A percentile compares a stretch with the other conserved stretches of the same genome.
phyloP scores from a whole-genome alignment of 176 grass and related monocot genomes.

The Pharus latifolius region DNA sequence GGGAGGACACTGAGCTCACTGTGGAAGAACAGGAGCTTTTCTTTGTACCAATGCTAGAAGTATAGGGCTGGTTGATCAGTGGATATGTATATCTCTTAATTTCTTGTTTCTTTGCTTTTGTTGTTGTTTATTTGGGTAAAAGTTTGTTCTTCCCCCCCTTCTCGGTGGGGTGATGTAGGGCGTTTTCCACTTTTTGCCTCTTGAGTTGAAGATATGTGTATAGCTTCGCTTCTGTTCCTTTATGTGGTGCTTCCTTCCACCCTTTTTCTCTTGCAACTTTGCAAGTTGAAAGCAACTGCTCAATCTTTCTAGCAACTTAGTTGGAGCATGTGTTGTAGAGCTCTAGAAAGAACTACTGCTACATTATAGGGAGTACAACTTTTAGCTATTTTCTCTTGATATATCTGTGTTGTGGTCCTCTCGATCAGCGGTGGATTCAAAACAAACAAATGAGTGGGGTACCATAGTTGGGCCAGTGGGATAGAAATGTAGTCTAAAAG shows the following conservation, averaged over 20 bases:
- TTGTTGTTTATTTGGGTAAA: slow-evolving; percentile 2
- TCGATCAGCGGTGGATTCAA: too few species aligned
- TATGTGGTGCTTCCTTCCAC: not conserved
- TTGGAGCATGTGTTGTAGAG: too few species aligned
- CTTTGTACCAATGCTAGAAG: slow-evolving; percentile 76
- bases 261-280: not conserved
- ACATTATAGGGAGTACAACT: too few species aligned
- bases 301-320: not conserved
- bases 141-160: slow-evolving; percentile 36
- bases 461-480: too few species aligned
- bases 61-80: slow-evolving; percentile 11
- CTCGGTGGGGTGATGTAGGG: slow-evolving; percentile 57
- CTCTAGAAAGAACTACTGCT: too few species aligned
- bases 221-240: not conserved
- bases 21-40: slow-evolving; percentile 81
- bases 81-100: slow-evolving; percentile 42
- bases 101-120: not conserved
- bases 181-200: slow-evolving; percentile 16
- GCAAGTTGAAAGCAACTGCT: not conserved
- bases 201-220: slow-evolving; percentile 28
- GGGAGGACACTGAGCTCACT: slow-evolving; percentile 74
- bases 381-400: too few species aligned
- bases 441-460: too few species aligned
- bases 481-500: too few species aligned
- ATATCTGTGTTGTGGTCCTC: too few species aligned